Evolutionary conservation across 2,329 filamentous ascomycete species (phyloP).

Genomic region (Endothia cerciana): DNA sequence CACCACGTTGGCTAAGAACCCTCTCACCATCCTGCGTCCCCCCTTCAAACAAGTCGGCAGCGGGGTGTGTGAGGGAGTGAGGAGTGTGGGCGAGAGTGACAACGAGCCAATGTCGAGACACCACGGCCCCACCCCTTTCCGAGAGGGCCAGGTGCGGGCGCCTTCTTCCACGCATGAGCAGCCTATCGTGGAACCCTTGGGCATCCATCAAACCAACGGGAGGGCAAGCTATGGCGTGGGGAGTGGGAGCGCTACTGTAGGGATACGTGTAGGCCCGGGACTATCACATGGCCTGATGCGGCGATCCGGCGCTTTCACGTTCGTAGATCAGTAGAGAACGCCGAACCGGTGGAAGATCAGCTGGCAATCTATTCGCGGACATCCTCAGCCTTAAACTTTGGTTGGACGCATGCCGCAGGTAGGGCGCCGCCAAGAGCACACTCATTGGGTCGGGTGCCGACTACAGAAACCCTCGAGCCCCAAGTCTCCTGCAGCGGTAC

Average conservation of each 20-base stretch:
- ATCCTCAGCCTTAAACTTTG: background rate
- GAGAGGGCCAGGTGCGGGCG: background rate
- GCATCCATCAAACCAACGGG: background rate
- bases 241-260: background rate
- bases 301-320: background rate
- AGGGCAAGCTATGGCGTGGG: slow-evolving; percentile 3
- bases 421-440: background rate
- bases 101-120: background rate
- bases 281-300: background rate
- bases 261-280: background rate
- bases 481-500: background rate
- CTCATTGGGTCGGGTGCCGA: background rate
- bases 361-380: background rate
- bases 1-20: background rate
- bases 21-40: background rate
- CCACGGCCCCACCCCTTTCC: background rate
- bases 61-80: background rate
- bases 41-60: background rate
- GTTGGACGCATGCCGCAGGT: background rate
- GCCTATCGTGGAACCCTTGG: background rate
- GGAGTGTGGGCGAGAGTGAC: background rate
- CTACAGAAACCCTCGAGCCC: background rate
- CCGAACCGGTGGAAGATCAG: background rate
- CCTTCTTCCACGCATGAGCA: background rate
- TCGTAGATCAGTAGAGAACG: background rate